These are phyloP conservation scores for Eremothecium gossypii DNA, from an alignment of 1,139 yeast genomes.

Conservation along the genomic window DNA sequence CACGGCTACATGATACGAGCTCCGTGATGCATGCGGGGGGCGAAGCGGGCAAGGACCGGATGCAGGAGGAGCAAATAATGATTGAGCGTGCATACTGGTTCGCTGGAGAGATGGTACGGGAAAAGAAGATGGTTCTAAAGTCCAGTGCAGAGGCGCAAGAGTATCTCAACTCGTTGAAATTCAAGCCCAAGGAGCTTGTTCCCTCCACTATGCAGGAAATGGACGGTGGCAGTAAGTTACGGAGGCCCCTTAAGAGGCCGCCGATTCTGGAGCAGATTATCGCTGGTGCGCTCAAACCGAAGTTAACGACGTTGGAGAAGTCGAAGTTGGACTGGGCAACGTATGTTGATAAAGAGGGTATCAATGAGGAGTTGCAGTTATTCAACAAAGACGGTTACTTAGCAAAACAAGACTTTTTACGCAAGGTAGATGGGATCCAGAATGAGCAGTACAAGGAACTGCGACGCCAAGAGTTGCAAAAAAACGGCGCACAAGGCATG, in stretches of 20 bases:
- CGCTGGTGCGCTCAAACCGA: slow-evolving; percentile 49
- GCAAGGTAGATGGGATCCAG: slow-evolving; percentile 59
- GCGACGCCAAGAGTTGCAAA: slow-evolving; percentile 34
- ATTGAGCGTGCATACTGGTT: slow-evolving; percentile 75
- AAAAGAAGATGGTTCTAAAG: slow-evolving; percentile 65
- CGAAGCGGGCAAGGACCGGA: slow-evolving; percentile 9
- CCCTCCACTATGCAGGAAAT: slow-evolving; percentile 23
- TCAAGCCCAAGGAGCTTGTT: slow-evolving; percentile 26
- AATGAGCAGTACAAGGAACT: slow-evolving; percentile 54
- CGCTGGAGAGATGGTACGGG: slow-evolving; percentile 78
- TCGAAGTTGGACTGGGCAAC: slow-evolving; percentile 93
- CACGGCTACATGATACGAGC: slow-evolving; percentile 18
- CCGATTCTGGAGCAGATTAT: slow-evolving; percentile 68
- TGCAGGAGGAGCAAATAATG: slow-evolving; percentile 44
- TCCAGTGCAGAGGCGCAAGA: slow-evolving; percentile 84
- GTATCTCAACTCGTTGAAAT: slow-evolving; percentile 49
- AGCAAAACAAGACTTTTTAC: slow-evolving; percentile 84
- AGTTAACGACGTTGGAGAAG: slow-evolving; percentile 84
- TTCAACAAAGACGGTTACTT: slow-evolving; percentile 78
- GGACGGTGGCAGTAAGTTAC: slow-evolving; percentile 14
- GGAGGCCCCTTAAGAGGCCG: slow-evolving; percentile 52
- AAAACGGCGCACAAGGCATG: slow-evolving; percentile 13
- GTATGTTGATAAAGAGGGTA: slow-evolving; percentile 79
- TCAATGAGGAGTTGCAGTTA: slow-evolving; percentile 68
- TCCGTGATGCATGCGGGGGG: slow-evolving; percentile 18